A percentile compares a stretch with the other conserved stretches of the same genome.
phyloP scores from a whole-genome alignment of 208 protist species.

The Vickermania spadyakhi region DNA sequence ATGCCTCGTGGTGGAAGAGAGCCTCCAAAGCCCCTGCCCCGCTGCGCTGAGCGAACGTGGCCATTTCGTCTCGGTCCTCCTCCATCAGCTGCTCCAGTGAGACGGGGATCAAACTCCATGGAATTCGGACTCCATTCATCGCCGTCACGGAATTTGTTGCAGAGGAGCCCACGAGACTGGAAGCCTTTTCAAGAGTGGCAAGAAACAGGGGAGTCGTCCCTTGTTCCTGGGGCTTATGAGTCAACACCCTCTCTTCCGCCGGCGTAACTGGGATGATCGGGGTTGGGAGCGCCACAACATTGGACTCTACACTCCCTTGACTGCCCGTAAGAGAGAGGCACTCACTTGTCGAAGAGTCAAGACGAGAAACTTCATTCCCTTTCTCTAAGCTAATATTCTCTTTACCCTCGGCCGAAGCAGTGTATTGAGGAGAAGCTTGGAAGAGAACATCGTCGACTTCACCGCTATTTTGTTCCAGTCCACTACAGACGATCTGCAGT shows the following conservation, averaged over 20 bases:
- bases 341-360: neutral
- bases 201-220: neutral
- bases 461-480: neutral
- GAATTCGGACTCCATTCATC: conserved; percentile 73
- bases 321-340: neutral
- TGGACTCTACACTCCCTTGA: neutral
- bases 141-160: conserved; percentile 32
- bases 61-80: conserved; percentile 27
- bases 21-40: conserved; percentile 62
- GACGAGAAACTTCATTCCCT: neutral
- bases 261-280: too few relatives aligned
- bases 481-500: too few relatives aligned
- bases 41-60: conserved; percentile 52
- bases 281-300: neutral
- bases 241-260: too few relatives aligned
- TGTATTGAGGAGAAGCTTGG: neutral
- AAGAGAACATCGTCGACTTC: neutral
- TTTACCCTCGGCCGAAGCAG: neutral
- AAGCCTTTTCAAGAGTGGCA: neutral
- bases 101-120: conserved; percentile 54
- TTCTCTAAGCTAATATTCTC: neutral
- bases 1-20: conserved; percentile 26
- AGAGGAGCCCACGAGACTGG: neutral
- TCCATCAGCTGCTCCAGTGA: conserved; percentile 46
- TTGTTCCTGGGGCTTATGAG: neutral